Evolutionary conservation across 768 basidiomycete species (phyloP), one percentile per base, ranked within the genome.

Genomic region (Thelephora ganbajun): DNA sequence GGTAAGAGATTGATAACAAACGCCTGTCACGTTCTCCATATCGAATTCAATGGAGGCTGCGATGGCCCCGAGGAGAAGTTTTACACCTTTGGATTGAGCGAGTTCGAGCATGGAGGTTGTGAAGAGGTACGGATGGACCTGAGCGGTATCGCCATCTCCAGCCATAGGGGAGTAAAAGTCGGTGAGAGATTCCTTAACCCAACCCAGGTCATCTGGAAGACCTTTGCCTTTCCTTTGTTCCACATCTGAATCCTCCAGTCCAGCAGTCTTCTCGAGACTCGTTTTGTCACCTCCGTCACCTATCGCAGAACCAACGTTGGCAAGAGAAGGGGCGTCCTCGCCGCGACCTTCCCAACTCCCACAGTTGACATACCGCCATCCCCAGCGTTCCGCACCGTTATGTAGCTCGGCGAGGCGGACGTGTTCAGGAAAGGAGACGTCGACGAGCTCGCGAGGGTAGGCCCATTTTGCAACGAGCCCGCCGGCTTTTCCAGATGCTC

Each of bases 381-480:
- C 88, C 88, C 87, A 92, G n/a, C 78, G 65, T 23, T 75, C 70
- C 26, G 68, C 61, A 2, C 89, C 90, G 48, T 71, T 70, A 61
- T 83, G 79, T 54, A 81, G 68, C 44, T 74, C 60, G 3, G 88
- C 85, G 7, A 94, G 71, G 34, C 69, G 71, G 52, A 79, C 71
- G 60, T 92, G 90, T 57, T 92, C 79, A 11, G 69, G 59, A 61
- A 79, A 88, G 7, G 86, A 87, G 13, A 90, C 66, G 46, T 73
- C 63, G 6, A 81, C 80, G 26, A 91, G 67, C 52, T 79, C 76
- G 44, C 72, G 73, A 0, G 80, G 80, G 56, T 81, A 82, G 44
- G 88, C 91, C 89, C 90, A 81, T 63, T 80, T 77, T 0, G 90
- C 88, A 16, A 93, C 72, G 11, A 94, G 74, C 0, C 86, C 87